Evolutionary conservation across 768 basidiomycete species (phyloP), one percentile per base, ranked within the genome.

Genomic region (Lyophyllum shimeji): DNA sequence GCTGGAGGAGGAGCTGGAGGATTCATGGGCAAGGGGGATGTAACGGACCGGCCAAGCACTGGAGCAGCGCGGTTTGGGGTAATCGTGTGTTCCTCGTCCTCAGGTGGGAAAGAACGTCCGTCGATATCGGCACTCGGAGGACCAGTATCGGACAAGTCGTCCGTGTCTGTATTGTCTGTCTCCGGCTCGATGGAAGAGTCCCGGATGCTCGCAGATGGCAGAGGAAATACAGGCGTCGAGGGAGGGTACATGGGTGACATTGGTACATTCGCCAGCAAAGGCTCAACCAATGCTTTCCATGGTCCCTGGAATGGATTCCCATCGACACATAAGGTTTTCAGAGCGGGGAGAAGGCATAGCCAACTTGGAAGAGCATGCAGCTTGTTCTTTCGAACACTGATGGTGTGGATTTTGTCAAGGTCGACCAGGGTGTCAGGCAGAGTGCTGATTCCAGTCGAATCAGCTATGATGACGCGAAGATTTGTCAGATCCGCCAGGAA

Each of bases 251-350:
- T 69, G 21, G 86, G 86, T 1, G 82, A 81, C 64, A 78, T 71
- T 23, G 85, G 82, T 21, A 74, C 68, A 65, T 85, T 85, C 50
- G 85, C 79, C 8, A 95, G 76, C 46, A 98, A 76, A 0, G 95
- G 93, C 55, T 89, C 90, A 23, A 97, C 86, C 51, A 99, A 77
- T 29, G 90, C 86, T 66, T 88, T 86, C 93, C 95, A 97, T 1
- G 93, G 91, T 7, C 90, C 91, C 63, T 92, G 90, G 72, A 99
- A 98, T 7, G 95, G 94, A 69, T 99, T 99, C 17, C 87, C 89
- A 60, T 98, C 96, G n/a, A 99, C 84, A 61, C 88, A 89, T 2
- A 99, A 75, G 1, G 87, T 89, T 69, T 96, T 93, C 46, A 99
- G 76, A 27, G 81, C 80, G 18, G 86, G 82, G n/a, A 99, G 79